Percentiles rank a stretch among this genome's conserved stretches.
Conservation (phyloP, 306 rosid genomes). For the Casuarina glauca region DNA sequence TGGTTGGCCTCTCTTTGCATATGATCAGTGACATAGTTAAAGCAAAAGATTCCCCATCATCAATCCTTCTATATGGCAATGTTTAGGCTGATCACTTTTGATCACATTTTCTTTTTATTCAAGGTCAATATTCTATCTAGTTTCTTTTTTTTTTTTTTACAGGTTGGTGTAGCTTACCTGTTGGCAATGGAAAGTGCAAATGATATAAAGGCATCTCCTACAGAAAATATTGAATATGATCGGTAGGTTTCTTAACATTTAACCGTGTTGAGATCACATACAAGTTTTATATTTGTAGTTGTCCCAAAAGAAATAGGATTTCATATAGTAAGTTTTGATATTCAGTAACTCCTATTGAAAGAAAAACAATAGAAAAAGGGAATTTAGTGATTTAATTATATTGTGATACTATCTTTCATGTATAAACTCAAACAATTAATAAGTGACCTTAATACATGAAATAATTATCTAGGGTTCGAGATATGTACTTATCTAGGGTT, state of each 20-base stretch:
- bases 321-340: too few relatives aligned
- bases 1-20: neutral
- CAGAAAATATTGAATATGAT: constrained; percentile 88
- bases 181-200: constrained; percentile 89
- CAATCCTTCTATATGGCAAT: neutral
- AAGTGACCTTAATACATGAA: too few relatives aligned
- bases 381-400: too few relatives aligned
- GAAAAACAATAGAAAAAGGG: too few relatives aligned
- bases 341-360: too few relatives aligned
- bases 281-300: too few relatives aligned
- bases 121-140: constrained; percentile 9
- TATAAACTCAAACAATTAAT: too few relatives aligned
- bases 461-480: too few relatives aligned
- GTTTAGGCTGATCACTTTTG: neutral
- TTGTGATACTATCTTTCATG: too few relatives aligned
- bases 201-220: constrained; percentile 56
- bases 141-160: constrained; percentile 25
- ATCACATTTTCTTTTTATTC: neutral
- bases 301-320: too few relatives aligned
- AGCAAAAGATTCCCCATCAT: neutral
- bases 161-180: constrained; percentile 95
- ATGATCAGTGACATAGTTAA: neutral
- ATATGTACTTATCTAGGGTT: too few relatives aligned
- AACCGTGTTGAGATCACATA: neutral
- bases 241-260: constrained; percentile 49